Conservation (phyloP, 148 eudicot species). For the Rhododendron ferrugineum region DNA sequence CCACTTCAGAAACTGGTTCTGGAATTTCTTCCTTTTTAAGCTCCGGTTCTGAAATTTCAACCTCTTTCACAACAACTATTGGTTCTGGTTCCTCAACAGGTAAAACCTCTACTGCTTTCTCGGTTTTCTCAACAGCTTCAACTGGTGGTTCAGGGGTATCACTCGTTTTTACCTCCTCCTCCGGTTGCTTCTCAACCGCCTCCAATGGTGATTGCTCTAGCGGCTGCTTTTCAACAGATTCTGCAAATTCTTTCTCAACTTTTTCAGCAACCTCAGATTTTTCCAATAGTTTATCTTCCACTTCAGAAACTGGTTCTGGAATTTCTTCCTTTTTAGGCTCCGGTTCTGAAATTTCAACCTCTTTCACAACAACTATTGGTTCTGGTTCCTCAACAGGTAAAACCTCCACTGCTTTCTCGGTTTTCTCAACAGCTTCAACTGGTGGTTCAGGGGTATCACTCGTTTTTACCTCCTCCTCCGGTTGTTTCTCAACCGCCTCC, state of each 20-base stretch:
- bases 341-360: slow-evolving; percentile 6
- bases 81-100: no score
- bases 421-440: slow-evolving; percentile 20
- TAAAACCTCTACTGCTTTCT: not conserved
- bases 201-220: slow-evolving; percentile 16
- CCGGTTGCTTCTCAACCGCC: slow-evolving; percentile 20
- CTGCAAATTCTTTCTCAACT: slow-evolving; percentile 18
- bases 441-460: slow-evolving; percentile 14
- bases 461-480: slow-evolving; percentile 15
- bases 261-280: slow-evolving; percentile 15
- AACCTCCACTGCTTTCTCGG: slow-evolving; percentile 11
- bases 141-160: slow-evolving; percentile 17
- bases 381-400: slow-evolving; percentile 13
- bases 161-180: slow-evolving; percentile 14
- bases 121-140: slow-evolving; percentile 22
- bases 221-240: not conserved
- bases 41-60: slow-evolving; percentile 10
- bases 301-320: not conserved
- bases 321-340: slow-evolving; percentile 14
- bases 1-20: not conserved
- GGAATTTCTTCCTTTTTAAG: slow-evolving; percentile 13
- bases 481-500: slow-evolving; percentile 22
- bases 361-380: not conserved
- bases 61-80: slow-evolving; percentile 3
- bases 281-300: slow-evolving; percentile 15